These are phyloP conservation scores for Diplotaxis tenuifolia DNA, from an alignment of 345 rosid genomes.

Conservation along the genomic window DNA sequence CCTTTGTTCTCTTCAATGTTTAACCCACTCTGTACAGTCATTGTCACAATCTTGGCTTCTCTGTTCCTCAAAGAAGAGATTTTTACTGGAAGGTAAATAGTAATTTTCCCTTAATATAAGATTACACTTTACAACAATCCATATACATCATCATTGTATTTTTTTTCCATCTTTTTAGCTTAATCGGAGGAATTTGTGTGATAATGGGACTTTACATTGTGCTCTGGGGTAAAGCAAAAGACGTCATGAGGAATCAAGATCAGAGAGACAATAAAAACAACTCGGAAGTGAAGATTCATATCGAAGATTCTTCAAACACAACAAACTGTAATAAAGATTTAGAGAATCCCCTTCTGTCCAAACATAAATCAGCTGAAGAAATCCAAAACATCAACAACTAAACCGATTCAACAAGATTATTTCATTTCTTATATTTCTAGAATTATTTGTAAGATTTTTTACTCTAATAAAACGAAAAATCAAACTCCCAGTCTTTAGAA, in stretches of 20 bases:
- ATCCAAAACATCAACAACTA: conserved; percentile 11
- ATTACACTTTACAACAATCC: background rate
- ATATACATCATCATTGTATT: background rate
- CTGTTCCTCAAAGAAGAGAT: conserved; percentile 51
- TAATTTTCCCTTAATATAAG: background rate
- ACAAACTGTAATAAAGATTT: conserved; percentile 27
- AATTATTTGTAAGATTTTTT: background rate
- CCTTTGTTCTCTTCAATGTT: conserved; percentile 67
- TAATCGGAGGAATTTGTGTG: conserved; percentile 54
- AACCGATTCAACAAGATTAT: conserved; percentile 15
- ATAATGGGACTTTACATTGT: conserved; percentile 49
- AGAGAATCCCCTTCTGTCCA: conserved; percentile 53
- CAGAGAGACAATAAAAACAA: conserved; percentile 17
- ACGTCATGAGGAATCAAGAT: conserved; percentile 34
- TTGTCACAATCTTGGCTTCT: conserved; percentile 52
- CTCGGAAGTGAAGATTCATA: conserved; percentile 29
- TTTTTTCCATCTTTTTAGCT: conserved; percentile 34
- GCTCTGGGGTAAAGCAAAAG: conserved; percentile 69
- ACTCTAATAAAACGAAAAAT: background rate
- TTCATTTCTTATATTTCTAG: background rate
- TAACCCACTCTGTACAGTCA: conserved; percentile 58
- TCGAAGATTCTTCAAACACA: conserved; percentile 38
- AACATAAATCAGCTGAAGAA: conserved; percentile 24
- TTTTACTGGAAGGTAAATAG: conserved; percentile 53
- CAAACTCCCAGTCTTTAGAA: background rate